These are phyloP conservation scores for Kodamaea arcana DNA, from an alignment of 1,139 yeast genomes.

Conservation along the genomic window DNA sequence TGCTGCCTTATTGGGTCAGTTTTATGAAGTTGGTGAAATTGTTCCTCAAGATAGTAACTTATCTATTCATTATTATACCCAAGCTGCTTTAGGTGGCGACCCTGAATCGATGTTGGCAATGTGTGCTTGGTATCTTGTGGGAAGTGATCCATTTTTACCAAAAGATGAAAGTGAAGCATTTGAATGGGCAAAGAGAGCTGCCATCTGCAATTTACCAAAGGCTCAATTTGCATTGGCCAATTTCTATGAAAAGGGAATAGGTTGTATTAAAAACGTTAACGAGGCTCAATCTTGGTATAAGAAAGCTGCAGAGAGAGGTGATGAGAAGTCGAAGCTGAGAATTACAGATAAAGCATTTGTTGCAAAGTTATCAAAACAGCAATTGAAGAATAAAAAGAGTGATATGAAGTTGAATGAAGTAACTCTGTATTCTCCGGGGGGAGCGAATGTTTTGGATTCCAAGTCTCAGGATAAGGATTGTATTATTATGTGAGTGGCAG, in stretches of 20 bases:
- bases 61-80: constrained; percentile 88
- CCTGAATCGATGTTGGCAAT: constrained; percentile 86
- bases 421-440: neutral
- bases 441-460: constrained; percentile 3
- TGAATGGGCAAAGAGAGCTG: constrained; percentile 92
- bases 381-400: constrained; percentile 21
- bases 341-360: constrained; percentile 31
- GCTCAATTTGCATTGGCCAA: constrained; percentile 88
- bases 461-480: constrained; percentile 43
- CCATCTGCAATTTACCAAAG: constrained; percentile 65
- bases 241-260: constrained; percentile 84
- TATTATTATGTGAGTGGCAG: constrained; percentile 36
- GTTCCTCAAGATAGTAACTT: constrained; percentile 81
- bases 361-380: constrained; percentile 26
- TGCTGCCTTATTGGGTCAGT: constrained; percentile 73
- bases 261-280: constrained; percentile 57
- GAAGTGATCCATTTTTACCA: constrained; percentile 77
- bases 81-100: constrained; percentile 87
- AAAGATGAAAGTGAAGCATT: constrained; percentile 83
- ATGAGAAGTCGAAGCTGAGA: constrained; percentile 54
- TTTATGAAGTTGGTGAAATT: constrained; percentile 78
- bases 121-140: constrained; percentile 96
- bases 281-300: constrained; percentile 74
- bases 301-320: constrained; percentile 71
- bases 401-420: neutral